Conservation (phyloP, 108 stramenopile genomes). For the Skeletonema marinoi region DNA sequence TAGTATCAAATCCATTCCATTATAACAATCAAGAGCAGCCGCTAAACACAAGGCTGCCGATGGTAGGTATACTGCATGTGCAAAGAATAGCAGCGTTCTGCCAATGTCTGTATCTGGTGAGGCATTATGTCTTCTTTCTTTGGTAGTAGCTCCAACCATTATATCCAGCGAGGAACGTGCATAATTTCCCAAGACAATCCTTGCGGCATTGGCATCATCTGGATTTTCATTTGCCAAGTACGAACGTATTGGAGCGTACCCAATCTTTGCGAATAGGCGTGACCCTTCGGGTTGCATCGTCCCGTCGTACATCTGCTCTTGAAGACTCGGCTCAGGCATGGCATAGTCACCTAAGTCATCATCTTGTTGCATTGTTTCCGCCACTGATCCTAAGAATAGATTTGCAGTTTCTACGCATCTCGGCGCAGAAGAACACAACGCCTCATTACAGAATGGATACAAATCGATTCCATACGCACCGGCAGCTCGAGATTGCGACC, state of each 20-base stretch:
- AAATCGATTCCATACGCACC: conserved; percentile 50
- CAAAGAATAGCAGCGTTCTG: conserved; percentile 44
- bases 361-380: neutral
- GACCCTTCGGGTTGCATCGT: conserved; percentile 55
- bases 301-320: conserved; percentile 47
- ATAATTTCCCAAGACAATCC: conserved; percentile 45
- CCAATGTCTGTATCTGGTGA: neutral
- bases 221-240: conserved; percentile 43
- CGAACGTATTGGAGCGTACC: conserved; percentile 52
- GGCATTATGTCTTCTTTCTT: neutral
- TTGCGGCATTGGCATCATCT: conserved; percentile 24
- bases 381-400: conserved; percentile 35
- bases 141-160: conserved; percentile 3
- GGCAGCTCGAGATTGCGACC: conserved; percentile 39
- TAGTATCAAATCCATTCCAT: conserved; percentile 31
- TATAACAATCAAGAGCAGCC: conserved; percentile 25
- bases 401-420: conserved; percentile 55
- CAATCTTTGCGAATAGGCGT: conserved; percentile 44
- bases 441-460: conserved; percentile 21
- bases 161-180: conserved; percentile 21
- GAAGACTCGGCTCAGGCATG: neutral
- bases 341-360: neutral
- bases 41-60: conserved; percentile 48
- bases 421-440: conserved; percentile 54
- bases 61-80: conserved; percentile 61